phyloP scores from a whole-genome alignment of 2,329 filamentous ascomycete species.

The Phoma sp. region DNA sequence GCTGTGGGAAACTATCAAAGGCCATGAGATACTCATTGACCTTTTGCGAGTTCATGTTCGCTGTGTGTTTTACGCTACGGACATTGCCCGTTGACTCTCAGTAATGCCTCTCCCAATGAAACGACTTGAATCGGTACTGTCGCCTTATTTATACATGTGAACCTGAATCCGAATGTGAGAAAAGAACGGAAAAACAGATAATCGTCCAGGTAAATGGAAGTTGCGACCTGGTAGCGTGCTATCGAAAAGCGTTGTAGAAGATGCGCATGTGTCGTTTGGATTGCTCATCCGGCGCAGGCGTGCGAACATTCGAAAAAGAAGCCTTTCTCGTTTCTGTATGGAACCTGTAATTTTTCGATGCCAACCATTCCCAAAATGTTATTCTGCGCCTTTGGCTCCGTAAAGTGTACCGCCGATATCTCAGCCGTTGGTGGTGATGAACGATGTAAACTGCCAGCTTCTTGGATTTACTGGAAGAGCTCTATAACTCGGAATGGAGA shows the following conservation, averaged over 20 bases:
- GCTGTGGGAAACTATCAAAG: background rate
- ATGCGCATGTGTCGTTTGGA: background rate
- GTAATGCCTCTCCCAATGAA: slow-evolving; percentile 3
- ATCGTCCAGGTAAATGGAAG: slow-evolving; percentile 1
- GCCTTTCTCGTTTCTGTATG: background rate
- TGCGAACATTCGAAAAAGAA: background rate
- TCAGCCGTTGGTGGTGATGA: no score
- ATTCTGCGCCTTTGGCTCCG: slow-evolving; percentile 1
- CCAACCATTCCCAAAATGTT: background rate
- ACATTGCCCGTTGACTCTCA: background rate
- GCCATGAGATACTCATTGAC: background rate
- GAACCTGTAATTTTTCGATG: background rate
- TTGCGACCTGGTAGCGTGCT: background rate
- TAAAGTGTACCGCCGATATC: background rate
- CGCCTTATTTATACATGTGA: slow-evolving; percentile 27
- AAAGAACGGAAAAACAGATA: slow-evolving; percentile 1
- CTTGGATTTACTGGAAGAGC: background rate
- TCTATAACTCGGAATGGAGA: background rate
- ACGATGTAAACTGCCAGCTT: background rate
- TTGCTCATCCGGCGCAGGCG: background rate
- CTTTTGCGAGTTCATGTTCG: background rate
- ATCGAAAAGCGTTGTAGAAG: background rate
- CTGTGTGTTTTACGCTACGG: slow-evolving; percentile 3
- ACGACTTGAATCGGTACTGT: background rate
- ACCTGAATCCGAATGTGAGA: slow-evolving; percentile 5